A percentile compares a stretch with the other conserved stretches of the same genome.
phyloP scores from a whole-genome alignment of 495 filamentous ascomycete species.

The Aspergillus bridgeri region DNA sequence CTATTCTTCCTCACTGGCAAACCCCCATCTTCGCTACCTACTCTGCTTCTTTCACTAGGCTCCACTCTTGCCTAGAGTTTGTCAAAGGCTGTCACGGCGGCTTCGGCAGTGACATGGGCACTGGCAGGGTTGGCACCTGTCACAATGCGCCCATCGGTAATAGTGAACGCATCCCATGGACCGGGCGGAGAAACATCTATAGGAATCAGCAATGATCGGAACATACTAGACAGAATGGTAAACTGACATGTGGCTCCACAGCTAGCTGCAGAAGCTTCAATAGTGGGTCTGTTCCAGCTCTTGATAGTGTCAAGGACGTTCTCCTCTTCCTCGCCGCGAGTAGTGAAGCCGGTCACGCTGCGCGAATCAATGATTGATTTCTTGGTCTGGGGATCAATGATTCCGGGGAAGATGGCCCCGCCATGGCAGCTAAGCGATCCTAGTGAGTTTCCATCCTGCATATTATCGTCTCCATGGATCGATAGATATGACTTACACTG shows the following conservation, averaged over 20 bases:
- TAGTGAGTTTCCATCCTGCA: not conserved
- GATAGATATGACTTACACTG: slow-evolving; percentile 19
- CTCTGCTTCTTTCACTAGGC: no score
- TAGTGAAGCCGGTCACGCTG: slow-evolving; percentile 49
- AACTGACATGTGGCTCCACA: slow-evolving; percentile 40
- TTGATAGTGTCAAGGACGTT: slow-evolving; percentile 22
- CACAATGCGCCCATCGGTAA: slow-evolving; percentile 56
- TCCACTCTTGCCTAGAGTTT: no score
- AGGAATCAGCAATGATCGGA: no score
- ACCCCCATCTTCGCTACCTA: no score
- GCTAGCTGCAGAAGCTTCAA: slow-evolving; percentile 32
- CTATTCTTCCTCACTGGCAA: no score
- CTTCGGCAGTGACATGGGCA: slow-evolving; percentile 46
- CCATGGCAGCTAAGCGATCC: slow-evolving; percentile 36
- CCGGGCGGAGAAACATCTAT: slow-evolving; percentile 35
- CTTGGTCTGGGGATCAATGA: no score
- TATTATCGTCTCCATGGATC: no score
- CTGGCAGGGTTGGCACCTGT: slow-evolving; percentile 71
- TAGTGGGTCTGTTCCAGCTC: slow-evolving; percentile 21
- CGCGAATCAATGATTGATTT: no score
- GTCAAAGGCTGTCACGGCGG: no score
- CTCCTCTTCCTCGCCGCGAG: slow-evolving; percentile 36
- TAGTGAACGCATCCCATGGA: slow-evolving; percentile 46
- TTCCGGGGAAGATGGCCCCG: slow-evolving; percentile 43
- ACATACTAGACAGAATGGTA: no score